phyloP scores from a whole-genome alignment of 352 stramenopile genomes.

The Lagenidium giganteum region DNA sequence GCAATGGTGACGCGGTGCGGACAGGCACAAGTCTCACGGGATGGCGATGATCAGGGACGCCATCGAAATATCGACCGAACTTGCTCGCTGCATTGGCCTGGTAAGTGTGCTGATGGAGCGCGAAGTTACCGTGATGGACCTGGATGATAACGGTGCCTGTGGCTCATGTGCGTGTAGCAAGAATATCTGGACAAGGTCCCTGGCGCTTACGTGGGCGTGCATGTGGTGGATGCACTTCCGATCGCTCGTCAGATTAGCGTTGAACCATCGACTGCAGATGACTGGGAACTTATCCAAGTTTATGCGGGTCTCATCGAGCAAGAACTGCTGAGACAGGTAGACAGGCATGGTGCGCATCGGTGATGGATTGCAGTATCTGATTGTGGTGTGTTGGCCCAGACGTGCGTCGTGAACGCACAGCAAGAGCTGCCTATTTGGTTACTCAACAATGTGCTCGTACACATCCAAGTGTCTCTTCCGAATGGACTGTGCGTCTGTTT shows the following conservation, averaged over 20 bases:
- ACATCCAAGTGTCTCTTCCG: slow-evolving; percentile 48
- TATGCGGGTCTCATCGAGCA: slow-evolving; percentile 78
- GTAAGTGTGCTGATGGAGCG: slow-evolving; percentile 25
- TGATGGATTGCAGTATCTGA: background rate
- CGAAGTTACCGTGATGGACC: too few species aligned
- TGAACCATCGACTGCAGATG: slow-evolving; percentile 78
- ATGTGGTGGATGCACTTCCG: slow-evolving; percentile 66
- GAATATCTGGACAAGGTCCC: slow-evolving; percentile 52
- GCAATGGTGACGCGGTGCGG: background rate
- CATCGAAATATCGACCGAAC: slow-evolving; percentile 80
- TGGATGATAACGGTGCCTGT: background rate
- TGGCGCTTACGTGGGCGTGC: slow-evolving; percentile 59
- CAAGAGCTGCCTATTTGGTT: slow-evolving; percentile 82
- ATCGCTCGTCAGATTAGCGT: slow-evolving; percentile 74
- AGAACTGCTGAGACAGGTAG: slow-evolving; percentile 80
- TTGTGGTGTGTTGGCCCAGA: slow-evolving; percentile 21
- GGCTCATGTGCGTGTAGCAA: slow-evolving; percentile 24
- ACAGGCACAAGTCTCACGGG: too few species aligned
- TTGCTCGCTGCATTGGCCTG: slow-evolving; percentile 77
- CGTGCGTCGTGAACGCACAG: slow-evolving; percentile 85
- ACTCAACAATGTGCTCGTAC: slow-evolving; percentile 74
- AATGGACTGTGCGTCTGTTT: slow-evolving; percentile 58
- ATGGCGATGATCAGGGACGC: too few species aligned
- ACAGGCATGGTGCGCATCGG: background rate
- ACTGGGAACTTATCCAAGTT: slow-evolving; percentile 89